A percentile compares a stretch with the other conserved stretches of the same genome.
Conservation (phyloP, 345 rosid genomes). For the Salix udensis region DNA sequence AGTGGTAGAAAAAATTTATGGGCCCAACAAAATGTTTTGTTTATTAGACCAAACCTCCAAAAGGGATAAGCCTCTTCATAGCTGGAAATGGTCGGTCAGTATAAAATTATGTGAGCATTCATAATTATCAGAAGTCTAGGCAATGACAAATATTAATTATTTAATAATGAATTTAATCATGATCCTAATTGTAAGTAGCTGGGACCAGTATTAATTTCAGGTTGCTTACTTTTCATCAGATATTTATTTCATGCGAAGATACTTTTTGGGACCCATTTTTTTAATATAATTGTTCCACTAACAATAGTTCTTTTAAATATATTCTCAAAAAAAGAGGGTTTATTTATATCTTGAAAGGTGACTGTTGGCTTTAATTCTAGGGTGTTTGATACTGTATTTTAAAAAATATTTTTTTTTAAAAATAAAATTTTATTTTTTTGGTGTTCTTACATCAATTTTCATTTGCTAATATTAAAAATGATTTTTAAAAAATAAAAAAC, state of each 20-base stretch:
- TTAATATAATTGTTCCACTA: neutral
- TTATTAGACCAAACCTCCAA: neutral
- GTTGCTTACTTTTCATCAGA: too few species aligned
- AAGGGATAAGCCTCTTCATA: slow-evolving; percentile 4
- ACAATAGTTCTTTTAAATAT: neutral
- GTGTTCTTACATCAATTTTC: rapidly evolving
- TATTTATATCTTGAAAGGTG: neutral
- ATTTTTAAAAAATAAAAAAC: too few species aligned
- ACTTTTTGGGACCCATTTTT: neutral
- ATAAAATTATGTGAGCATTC: neutral
- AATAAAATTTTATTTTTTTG: too few species aligned
- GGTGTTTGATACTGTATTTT: too few species aligned
- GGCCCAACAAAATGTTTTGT: neutral
- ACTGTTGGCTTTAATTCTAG: neutral
- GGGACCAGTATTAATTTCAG: too few species aligned
- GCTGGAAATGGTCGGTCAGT: neutral
- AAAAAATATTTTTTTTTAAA: too few species aligned
- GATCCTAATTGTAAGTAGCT: too few species aligned
- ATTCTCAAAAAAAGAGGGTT: neutral
- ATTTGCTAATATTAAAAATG: too few species aligned
- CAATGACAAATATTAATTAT: neutral
- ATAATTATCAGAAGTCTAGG: neutral
- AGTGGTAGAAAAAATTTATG: neutral
- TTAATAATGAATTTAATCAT: too few species aligned
- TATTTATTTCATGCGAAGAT: neutral